Conservation (phyloP, 164 flowering plant species). For the Magnolia sinica region DNA sequence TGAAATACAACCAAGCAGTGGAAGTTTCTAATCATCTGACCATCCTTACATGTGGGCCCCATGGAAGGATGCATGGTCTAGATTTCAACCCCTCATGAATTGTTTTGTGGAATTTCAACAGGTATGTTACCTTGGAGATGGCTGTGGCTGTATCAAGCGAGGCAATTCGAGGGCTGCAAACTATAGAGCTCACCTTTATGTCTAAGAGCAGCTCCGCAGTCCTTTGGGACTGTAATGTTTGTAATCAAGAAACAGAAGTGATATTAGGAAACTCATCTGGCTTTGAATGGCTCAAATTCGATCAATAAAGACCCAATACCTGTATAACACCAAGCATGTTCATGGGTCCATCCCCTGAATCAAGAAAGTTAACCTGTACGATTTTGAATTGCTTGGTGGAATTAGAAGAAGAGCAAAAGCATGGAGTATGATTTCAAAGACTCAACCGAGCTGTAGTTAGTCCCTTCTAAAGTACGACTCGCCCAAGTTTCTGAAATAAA, state of each 20-base stretch:
- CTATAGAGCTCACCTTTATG: slow-evolving; percentile 56
- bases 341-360: slow-evolving; percentile 45
- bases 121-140: slow-evolving; percentile 53
- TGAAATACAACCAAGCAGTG: no score
- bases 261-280: slow-evolving; percentile 4
- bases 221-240: slow-evolving; percentile 68
- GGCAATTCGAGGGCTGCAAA: slow-evolving; percentile 57
- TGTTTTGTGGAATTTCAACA: no score
- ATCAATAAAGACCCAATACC: slow-evolving; percentile 33
- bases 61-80: no score
- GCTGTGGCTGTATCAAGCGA: slow-evolving; percentile 58
- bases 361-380: slow-evolving; percentile 13
- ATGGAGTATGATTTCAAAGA: no score
- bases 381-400: not conserved
- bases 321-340: slow-evolving; percentile 82
- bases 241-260: slow-evolving; percentile 9
- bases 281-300: slow-evolving; percentile 4
- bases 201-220: slow-evolving; percentile 92
- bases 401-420: not conserved
- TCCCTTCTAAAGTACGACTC: no score
- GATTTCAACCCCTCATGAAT: no score
- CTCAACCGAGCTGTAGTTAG: no score
- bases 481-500: no score
- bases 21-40: no score
- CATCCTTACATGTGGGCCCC: no score